Base-by-base conservation (phyloP, 495 filamentous ascomycete species). In the Articulospora tetracladia region DNA sequence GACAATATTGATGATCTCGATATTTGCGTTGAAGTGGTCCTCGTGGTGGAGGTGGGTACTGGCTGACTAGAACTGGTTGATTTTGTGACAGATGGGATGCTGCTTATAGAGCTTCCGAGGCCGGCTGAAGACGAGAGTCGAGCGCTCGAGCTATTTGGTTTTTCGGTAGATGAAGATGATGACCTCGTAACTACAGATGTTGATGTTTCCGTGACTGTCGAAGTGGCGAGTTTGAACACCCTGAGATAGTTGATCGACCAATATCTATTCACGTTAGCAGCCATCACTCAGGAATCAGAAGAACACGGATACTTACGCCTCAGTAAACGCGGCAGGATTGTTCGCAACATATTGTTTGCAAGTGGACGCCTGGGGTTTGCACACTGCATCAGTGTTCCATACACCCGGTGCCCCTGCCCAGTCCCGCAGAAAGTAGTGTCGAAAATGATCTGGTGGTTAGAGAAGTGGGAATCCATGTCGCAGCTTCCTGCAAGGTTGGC, bases 361-460 rank as follows among this genome's bases (percentile, higher is more conserved):
- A 55, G 77, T 64, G 7, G 57, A 48, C n/a, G 53, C 39, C 26
- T 32, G 13, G 10, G 10, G 10, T 12, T 23, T n/a, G 50, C 59
- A 61, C 1, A 28, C 23, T 19, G 36, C 39, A 50, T 61, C 59
- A 27, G 1, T 22, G 6, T 10, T n/a, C 59, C 59, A 61, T 2
- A 60, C 28, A 28, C n/a, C 20, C 30, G 30, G 30, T 13, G 26
- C 77, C 30, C 90, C 92, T 24, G 91, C 92, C 89, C 89, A 96
- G 63, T 91, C 86, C 93, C 93, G 72, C 93, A 97, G 72, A 96
- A 91, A 1, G 86, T 88, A 0, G 84, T 89, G 73, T 97, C 83
- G 67, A 96, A 84, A 53, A 94, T 78, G 50, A 96, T 86, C 19
- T 81, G 78, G 71, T 93, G 85, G 39, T 86, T 68, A 56, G 74